Evolutionary conservation across 2,329 filamentous ascomycete genomes (phyloP), one percentile per base, ranked within the genome.

Genomic region (Paracamarosporium sp.): DNA sequence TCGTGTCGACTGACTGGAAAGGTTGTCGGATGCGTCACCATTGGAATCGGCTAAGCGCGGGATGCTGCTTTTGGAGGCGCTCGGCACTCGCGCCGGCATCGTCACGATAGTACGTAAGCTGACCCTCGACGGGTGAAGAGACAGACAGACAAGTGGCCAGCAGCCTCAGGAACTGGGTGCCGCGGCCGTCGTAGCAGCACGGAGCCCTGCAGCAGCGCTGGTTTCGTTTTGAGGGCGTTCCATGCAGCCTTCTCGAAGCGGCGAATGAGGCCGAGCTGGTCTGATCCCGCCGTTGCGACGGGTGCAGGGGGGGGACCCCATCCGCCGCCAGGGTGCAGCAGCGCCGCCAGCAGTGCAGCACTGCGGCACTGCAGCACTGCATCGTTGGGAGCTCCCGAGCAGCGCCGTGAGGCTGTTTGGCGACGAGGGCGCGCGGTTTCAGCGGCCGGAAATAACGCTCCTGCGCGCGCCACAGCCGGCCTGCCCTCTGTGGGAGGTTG

Each of bases 21-120:
- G 4, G 4, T 40, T 33, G 33, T 38, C 33, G 61, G 58, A 64
- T 66, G 65, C 65, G 67, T 66, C 69, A 69, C 64, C 28, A 59
- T 64, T 60, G 55, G 59, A 61, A 59, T 62, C 61, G 63, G 64
- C 31, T 50, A 50, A 63, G 63, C 61, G 43, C 69, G 70, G 69
- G 44, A 62, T 71, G 62, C 70, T 69, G 56, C 55, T 60, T 71
- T 66, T 54, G 63, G 65, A 51, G 40, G 41, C 53, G 30, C 47
- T 60, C 62, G 63, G 28, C 44, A 24, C 41, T 50, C 65, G 64
- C 61, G 57, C 47, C 53, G 57, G 44, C 51, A 51, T 41, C 13
- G 36, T 15, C 24, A n/a, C n/a, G n/a, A n/a, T n/a, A 27, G 54
- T 61, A 36, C 55, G 65, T 65, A 64, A 62, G 63, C 63, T 63